A percentile compares a stretch with the other conserved stretches of the same genome.
phyloP scores from a whole-genome alignment of 352 stramenopile genomes.

The Salisapilia sapeloensis region DNA sequence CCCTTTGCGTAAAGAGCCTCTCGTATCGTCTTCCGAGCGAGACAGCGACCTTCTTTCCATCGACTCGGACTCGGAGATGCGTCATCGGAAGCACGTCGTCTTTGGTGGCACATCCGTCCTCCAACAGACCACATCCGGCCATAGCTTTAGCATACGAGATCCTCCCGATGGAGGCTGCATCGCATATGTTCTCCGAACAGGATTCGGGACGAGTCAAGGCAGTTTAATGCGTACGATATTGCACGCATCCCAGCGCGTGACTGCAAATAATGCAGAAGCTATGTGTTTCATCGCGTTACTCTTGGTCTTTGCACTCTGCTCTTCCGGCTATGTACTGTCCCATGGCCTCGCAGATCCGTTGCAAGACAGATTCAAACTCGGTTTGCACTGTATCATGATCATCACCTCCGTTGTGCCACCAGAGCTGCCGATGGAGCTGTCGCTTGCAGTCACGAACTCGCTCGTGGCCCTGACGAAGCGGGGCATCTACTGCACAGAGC shows the following conservation, averaged over 20 bases:
- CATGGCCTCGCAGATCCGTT: slow-evolving; percentile 20
- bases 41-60: no score
- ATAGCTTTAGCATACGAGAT: slow-evolving; percentile 4
- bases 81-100: slow-evolving; percentile 50
- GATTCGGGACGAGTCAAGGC: slow-evolving; percentile 90
- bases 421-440: slow-evolving; percentile 91
- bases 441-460: slow-evolving; percentile 88
- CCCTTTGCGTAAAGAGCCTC: slow-evolving; percentile 83
- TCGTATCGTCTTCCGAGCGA: slow-evolving; percentile 3
- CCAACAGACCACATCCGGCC: slow-evolving; percentile 6
- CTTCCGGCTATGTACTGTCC: slow-evolving; percentile 70
- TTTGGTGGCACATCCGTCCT: slow-evolving; percentile 55
- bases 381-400: slow-evolving; percentile 93
- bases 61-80: slow-evolving; percentile 11
- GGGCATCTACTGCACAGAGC: slow-evolving; percentile 89
- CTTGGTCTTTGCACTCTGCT: slow-evolving; percentile 80
- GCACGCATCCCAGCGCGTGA: slow-evolving; percentile 85
- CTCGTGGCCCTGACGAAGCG: slow-evolving; percentile 75
- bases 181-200: slow-evolving; percentile 81
- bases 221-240: slow-evolving; percentile 90
- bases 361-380: slow-evolving; percentile 79
- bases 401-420: slow-evolving; percentile 90
- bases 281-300: slow-evolving; percentile 88
- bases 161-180: slow-evolving; percentile 74
- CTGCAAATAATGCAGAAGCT: slow-evolving; percentile 82